Conservation (phyloP, 2,329 filamentous ascomycete species). For the Lasiodiplodia theobromae region DNA sequence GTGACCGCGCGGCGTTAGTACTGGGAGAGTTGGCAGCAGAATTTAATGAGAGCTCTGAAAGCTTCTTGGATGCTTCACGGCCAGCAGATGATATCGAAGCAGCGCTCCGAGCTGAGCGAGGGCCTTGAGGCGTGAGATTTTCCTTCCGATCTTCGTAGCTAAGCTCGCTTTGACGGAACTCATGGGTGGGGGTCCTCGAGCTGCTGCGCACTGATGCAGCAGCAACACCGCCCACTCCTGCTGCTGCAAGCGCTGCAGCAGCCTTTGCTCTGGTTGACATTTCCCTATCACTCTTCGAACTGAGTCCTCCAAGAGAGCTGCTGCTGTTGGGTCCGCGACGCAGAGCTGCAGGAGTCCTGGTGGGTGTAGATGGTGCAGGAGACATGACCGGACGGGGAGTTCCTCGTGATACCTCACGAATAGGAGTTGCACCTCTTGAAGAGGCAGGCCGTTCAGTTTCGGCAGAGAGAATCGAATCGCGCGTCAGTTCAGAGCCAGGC, state of each 20-base stretch:
- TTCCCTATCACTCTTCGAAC: conserved; percentile 53
- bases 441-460: conserved; percentile 76
- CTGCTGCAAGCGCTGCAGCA: conserved; percentile 45
- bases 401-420: conserved; percentile 70
- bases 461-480: conserved; percentile 85
- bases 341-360: conserved; percentile 41
- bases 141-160: conserved; percentile 4
- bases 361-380: conserved; percentile 67
- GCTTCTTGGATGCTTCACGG: conserved; percentile 60
- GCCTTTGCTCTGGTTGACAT: conserved; percentile 43
- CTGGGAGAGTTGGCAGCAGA: conserved; percentile 66
- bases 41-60: conserved; percentile 65
- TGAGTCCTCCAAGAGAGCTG: conserved; percentile 60
- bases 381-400: conserved; percentile 62
- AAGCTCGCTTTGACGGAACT: conserved; percentile 49
- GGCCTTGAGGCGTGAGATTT: conserved; percentile 49
- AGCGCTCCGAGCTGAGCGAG: conserved; percentile 53
- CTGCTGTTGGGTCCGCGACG: conserved; percentile 56
- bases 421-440: conserved; percentile 62
- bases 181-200: conserved; percentile 54
- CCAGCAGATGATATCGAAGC: conserved; percentile 67
- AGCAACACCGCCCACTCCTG: conserved; percentile 41
- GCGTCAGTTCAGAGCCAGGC: conserved; percentile 84
- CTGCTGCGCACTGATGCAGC: conserved; percentile 63
- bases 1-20: conserved; percentile 62